Base-by-base conservation (phyloP, 202 grass and related monocot species). In the Tripidium arundinaceum region DNA sequence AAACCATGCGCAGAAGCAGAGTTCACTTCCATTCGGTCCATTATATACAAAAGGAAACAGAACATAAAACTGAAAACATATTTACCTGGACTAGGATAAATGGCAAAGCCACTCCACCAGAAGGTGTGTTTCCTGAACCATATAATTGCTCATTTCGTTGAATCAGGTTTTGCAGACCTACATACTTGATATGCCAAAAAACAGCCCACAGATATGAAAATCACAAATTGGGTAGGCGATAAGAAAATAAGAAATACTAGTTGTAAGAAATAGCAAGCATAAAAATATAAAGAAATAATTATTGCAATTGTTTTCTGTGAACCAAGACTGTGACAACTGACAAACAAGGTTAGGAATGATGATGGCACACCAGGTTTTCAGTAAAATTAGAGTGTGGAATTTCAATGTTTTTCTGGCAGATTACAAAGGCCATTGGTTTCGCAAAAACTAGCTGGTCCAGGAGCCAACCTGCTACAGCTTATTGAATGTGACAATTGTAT, bases 21-120 rank as follows among this genome's bases (percentile, higher is more conserved):
- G 11, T 21, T 49, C 3, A 58, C 50, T 24, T 74, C 50, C 50
- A 58, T 22, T 52, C 4, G 1, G 16, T 16, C 28, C 62, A 37
- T 8, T 39, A 52, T 46, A 21, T 59, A 59, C 33, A 81, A 81
- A 63, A 49, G 65, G 22, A 1, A 75, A 38, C 64, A 41, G 43
- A 68, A 57, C 68, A 74, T 52, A 72, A 24, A 63, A 40, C 31
- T 33, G 24, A 55, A 3, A 16, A 70, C 13, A 4, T 49, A 57
- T 67, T 62, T 83, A 99, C 96, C 92, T 99, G 92, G 80, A 95
- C 93, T 66, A 99, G 90, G 80, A 99, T 99, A 78, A 99, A 99
- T 59, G 96, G 96, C 66, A 99, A 93, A 76, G 88, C 90, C 75
- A 99, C 96, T 84, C 90, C 96, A 42, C 90, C 92, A 2, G 90